These are phyloP conservation scores for Venturia carpophila DNA, from an alignment of 2,329 filamentous ascomycete genomes.

Conservation along the genomic window DNA sequence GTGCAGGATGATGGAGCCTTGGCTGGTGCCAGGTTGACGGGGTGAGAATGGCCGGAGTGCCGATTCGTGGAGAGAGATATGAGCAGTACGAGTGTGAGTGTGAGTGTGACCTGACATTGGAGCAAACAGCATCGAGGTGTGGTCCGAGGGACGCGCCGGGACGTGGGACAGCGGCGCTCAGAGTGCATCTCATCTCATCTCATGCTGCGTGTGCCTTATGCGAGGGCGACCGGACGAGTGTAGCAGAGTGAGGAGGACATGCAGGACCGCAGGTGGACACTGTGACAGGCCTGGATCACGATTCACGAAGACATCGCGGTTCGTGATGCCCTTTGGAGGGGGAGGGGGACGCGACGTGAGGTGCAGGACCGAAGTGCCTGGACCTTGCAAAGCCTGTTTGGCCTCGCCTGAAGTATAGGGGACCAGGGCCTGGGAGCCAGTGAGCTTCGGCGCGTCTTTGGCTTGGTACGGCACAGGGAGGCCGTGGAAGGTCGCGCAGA, in stretches of 20 bases:
- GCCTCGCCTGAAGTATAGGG: background rate
- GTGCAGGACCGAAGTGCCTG: background rate
- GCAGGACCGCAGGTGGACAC: no score
- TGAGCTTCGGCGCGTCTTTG: background rate
- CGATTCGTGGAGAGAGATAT: background rate
- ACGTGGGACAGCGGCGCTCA: background rate
- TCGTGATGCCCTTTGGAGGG: background rate
- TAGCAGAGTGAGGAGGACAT: no score
- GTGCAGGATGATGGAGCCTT: background rate
- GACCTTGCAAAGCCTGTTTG: background rate
- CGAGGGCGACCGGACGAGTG: background rate
- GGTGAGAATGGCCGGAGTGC: background rate
- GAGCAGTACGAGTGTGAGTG: background rate
- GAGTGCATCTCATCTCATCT: background rate
- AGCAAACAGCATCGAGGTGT: no score
- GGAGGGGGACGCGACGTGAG: background rate
- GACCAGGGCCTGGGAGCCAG: background rate
- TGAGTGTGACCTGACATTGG: background rate
- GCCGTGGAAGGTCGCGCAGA: background rate
- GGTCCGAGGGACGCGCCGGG: no score
- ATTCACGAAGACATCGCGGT: constrained; percentile 10
- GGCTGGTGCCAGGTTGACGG: background rate
- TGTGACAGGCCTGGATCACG: background rate
- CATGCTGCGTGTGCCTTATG: background rate
- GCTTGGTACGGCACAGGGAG: background rate